phyloP scores from a whole-genome alignment of 164 flowering plant genomes.

The Nymphaea colorata region DNA sequence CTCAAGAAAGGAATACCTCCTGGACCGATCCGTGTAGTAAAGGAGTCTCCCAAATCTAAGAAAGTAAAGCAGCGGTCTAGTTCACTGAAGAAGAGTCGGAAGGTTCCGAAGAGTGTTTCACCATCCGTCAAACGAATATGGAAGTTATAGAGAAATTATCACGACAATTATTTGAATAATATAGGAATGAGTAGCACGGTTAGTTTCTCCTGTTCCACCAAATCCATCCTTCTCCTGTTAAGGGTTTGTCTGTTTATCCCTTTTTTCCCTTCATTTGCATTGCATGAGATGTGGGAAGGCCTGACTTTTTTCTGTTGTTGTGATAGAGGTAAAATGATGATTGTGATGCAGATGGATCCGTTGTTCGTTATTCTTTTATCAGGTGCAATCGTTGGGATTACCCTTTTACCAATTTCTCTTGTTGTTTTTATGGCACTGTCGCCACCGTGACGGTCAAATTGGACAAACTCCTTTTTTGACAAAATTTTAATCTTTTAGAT shows the following conservation, averaged over 20 bases:
- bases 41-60: conserved; percentile 8
- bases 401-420: no score
- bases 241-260: conserved; percentile 1
- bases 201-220: neutral
- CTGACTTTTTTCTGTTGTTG: neutral
- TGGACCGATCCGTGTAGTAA: conserved; percentile 49
- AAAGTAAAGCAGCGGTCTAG: conserved; percentile 28
- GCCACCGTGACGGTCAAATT: no score
- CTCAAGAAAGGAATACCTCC: conserved; percentile 81
- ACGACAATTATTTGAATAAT: conserved; percentile 4
- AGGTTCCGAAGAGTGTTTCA: conserved; percentile 20
- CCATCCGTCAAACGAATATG: conserved; percentile 36
- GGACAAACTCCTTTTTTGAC: no score
- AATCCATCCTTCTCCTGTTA: neutral
- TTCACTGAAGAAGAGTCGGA: conserved; percentile 35
- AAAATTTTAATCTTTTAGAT: no score
- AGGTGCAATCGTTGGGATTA: neutral
- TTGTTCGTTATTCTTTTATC: neutral
- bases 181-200: neutral
- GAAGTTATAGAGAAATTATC: conserved; percentile 19
- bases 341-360: neutral
- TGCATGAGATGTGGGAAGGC: conserved; percentile 1
- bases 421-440: no score
- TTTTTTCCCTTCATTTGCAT: conserved; percentile 4
- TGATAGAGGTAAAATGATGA: neutral